Evolutionary conservation across 192 early-diverging fungal genomes (phyloP), one percentile per base, ranked within the genome.

Genomic region (Jimgerdemannia lactiflua): DNA sequence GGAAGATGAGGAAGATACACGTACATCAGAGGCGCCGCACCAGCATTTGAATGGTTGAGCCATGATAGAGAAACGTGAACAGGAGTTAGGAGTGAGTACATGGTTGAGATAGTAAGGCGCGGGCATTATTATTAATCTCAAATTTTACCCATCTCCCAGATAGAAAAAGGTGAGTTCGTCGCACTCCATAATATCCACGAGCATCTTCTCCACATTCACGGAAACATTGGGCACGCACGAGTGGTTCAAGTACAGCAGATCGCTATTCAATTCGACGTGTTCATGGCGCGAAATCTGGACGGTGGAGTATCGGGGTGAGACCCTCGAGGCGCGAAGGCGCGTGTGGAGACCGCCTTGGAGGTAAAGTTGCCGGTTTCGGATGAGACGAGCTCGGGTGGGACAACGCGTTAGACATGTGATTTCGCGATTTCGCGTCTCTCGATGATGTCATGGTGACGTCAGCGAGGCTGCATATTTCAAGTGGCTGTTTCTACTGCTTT

Each of bases 131-230:
- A 4, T 67, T n/a, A 41, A 49, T 67, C n/a, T 14, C 18, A 42
- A 14, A 11, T 17, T 73, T 78, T 73, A 77, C 83, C 86, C 88
- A 89, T 89, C 69, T 89, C 88, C 88, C 88, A 89, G 86, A 73
- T 89, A 89, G 76, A 88, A 88, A 78, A 89, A 87, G 18, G 85
- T 85, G 65, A 87, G 39, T 73, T 84, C 87, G 70, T 88, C 86
- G 63, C 88, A 86, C 65, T 75, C 79, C 42, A 80, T 78, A 43
- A 89, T 65, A 39, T 84, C 86, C 9, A 86, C 77, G 9, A 80
- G 79, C 65, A 72, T 75, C 44, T 74, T 77, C 70, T 83, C 82
- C 4, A 84, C 80, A 65, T 89, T 84, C 8, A 89, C 59, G 39
- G 71, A 70, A 39, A 77, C 83, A 40, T 82, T 81, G 7, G 87